A percentile compares a stretch with the other conserved stretches of the same genome.
Conservation (phyloP, 2,329 filamentous ascomycete genomes). For the Arthrobotrys conoides region DNA sequence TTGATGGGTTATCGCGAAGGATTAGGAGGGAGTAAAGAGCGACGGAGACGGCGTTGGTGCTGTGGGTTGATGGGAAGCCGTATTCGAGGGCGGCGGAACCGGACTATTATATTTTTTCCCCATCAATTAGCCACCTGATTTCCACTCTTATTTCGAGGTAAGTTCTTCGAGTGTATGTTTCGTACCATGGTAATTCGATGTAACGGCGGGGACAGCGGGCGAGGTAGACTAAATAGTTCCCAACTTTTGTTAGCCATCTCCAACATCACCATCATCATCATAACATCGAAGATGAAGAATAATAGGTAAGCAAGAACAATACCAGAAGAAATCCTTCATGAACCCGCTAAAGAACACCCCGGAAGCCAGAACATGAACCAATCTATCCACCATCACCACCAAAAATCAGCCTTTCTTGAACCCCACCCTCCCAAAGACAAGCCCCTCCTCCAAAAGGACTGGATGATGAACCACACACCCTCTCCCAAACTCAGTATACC, state of each 20-base stretch:
- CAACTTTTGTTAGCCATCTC: constrained; percentile 5
- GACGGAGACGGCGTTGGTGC: constrained; percentile 95
- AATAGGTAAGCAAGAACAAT: background rate
- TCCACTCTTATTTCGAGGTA: background rate
- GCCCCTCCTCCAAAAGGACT: background rate
- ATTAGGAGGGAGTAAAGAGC: constrained; percentile 84
- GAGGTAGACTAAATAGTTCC: constrained; percentile 73
- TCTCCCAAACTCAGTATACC: constrained; percentile 85
- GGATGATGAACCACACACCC: constrained; percentile 74
- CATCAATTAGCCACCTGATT: constrained; percentile 8
- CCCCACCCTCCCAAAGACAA: constrained; percentile 12
- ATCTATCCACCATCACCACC: constrained; percentile 35
- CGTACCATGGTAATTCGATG: constrained; percentile 88
- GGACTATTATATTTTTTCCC: constrained; percentile 69
- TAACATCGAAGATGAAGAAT: background rate
- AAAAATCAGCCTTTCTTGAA: constrained; percentile 6
- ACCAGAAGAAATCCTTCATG: constrained; percentile 90
- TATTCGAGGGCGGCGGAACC: constrained; percentile 95
- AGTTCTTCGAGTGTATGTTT: background rate
- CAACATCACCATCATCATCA: too few relatives aligned
- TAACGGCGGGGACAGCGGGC: constrained; percentile 90
- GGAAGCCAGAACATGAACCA: constrained; percentile 79
- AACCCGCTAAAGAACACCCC: constrained; percentile 93
- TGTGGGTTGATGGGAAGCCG: constrained; percentile 96
- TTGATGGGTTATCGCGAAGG: constrained; percentile 75